These are phyloP conservation scores for Blastocrithidia nonstop DNA, from an alignment of 208 protist genomes.

Conservation along the genomic window DNA sequence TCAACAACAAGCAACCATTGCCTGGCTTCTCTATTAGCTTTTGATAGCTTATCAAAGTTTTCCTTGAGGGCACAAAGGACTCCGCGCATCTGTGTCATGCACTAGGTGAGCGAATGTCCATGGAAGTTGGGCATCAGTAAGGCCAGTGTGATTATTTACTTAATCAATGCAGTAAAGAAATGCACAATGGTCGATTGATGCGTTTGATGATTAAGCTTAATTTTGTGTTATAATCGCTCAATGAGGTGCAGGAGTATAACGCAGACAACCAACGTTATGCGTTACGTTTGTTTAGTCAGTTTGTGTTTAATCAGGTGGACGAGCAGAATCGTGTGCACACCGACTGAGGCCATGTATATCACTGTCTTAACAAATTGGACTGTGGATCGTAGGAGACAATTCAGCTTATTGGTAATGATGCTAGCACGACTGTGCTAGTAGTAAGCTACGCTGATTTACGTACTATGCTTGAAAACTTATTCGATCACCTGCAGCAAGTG, in stretches of 20 bases:
- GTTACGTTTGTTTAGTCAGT: constrained; percentile 92
- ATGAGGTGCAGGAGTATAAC: constrained; percentile 70
- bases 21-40: constrained; percentile 69
- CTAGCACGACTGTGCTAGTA: constrained; percentile 78
- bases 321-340: constrained; percentile 80
- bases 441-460: constrained; percentile 91
- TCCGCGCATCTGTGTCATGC: constrained; percentile 53
- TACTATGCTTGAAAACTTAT: constrained; percentile 61
- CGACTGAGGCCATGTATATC: constrained; percentile 90
- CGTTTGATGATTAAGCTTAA: constrained; percentile 88
- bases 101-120: constrained; percentile 72
- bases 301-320: constrained; percentile 92
- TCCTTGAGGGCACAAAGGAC: constrained; percentile 42
- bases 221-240: constrained; percentile 80
- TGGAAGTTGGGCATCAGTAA: constrained; percentile 77
- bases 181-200: constrained; percentile 93
- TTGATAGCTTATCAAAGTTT: constrained; percentile 63
- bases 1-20: constrained; percentile 36
- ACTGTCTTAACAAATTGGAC: constrained; percentile 96
- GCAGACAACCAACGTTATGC: constrained; percentile 51
- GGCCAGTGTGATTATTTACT: constrained; percentile 83
- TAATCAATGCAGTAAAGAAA: constrained; percentile 84
- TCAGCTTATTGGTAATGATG: constrained; percentile 85
- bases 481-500: constrained; percentile 70
- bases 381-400: constrained; percentile 87